Evolutionary conservation across 75 land plant genomes (phyloP), one percentile per base, ranked within the genome.

Genomic region (Pinus albicaulis): DNA sequence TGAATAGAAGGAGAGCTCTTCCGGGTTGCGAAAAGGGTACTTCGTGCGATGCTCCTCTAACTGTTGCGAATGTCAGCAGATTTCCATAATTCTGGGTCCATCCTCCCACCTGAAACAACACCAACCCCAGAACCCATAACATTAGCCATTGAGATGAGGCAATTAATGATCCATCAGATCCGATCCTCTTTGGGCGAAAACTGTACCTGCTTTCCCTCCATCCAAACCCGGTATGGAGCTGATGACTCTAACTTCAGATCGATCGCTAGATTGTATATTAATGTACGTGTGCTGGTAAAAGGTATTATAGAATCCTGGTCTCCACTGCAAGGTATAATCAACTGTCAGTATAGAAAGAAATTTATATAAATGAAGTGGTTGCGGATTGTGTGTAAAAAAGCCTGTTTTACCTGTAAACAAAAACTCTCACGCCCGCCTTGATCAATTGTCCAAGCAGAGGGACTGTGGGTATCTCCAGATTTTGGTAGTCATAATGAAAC

Each of bases 241-340:
- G 82, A 68, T 28, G 73, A 55, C 13, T 34, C 34, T 13, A 79
- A 68, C 6, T 73, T 60, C 36, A 78, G 20, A 26, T 63, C 55
- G 12, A 24, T 56, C 11, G 76, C 76, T 6, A 82, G 69, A 12
- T 55, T 61, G 52, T 79, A 52, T 5, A 82, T 80, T 4, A 72
- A 55, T 13, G 76, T 79, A 25, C 82, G 64, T 14, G 82, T 82
- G 14, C 87, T 86, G 20, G 81, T 85, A 22, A 85, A 23, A 38
- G 87, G 87, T 26, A 85, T 60, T 11, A 85, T 86, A 34, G 77
- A 84, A 69, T 85, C 87, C 34, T 74, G 72, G 56, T 85, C 87
- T 31, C 87, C 87, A 84, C 85, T 84, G 85, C 60, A 74, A 36
- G 17, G 11, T 4, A 74, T 23, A 28, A 5, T 57, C n/a, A 34